Evolutionary conservation across 2,329 filamentous ascomycete species (phyloP), one percentile per base, ranked within the genome.

Genomic region (Eurotiales sp.): DNA sequence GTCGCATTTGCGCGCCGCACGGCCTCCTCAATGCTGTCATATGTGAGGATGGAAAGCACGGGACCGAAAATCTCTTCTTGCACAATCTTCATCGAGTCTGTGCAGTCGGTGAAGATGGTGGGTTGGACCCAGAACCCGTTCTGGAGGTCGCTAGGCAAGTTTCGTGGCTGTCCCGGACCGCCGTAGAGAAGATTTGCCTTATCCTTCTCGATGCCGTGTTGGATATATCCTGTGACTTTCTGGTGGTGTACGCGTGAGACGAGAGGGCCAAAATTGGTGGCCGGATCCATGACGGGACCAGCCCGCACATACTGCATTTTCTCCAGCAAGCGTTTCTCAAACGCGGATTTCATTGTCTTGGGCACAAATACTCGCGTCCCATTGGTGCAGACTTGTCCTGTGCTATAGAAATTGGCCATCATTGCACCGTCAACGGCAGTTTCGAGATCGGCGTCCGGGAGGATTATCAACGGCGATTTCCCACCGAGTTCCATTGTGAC

Each of bases 391-490:
- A 95, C 90, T 70, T 96, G 90, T 25, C 90, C 90, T 0, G 87
- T 88, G 58, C 86, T 90, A 77, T 88, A 95, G 74, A 95, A 95
- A 70, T 95, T 95, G 61, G 90, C 90, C 77, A 95, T 89, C 86
- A 95, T 91, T 56, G 89, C 90, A 25, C 88, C 87, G 62, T 95
- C 86, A 29, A 89, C 90, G n/a, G 90, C 90, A 61, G 83, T 82
- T 41, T 88, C 84, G 17, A 92, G 69, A 46, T 89, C 82, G 14
- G 87, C 87, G 62, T 95, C 90, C 1, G 88, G 87, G 1, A 95
- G 81, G 42, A 96, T 78, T 46, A 96, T 76, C 37, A 90, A 76
- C 0, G 90, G 88, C 54, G 85, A 90, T 73, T 95, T 95, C 45
- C 90, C 90, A 50, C 90, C 90, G 0, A 95, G 79, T 72, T 96